Conservation (phyloP, 768 basidiomycete species). For the Tulasnella calospora region DNA sequence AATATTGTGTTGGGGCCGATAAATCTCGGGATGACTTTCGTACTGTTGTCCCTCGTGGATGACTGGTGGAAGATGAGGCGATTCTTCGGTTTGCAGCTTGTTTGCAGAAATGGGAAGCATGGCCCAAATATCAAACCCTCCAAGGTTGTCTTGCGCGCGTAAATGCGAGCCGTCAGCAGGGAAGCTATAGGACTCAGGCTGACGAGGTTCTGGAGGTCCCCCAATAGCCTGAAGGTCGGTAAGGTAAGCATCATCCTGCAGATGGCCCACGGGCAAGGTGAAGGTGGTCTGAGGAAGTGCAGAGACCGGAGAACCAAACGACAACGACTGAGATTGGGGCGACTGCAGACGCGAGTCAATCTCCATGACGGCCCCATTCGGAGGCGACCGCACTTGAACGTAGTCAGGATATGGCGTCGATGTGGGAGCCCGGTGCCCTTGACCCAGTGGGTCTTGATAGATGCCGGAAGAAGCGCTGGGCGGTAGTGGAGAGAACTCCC, state of each 20-base stretch:
- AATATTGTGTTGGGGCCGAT: background rate
- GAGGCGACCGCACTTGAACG: background rate
- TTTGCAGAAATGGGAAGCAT: background rate
- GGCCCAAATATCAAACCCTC: background rate
- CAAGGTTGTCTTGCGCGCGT: background rate
- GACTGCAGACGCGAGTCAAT: background rate
- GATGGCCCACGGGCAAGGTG: background rate
- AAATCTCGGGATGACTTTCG: background rate
- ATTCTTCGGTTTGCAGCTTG: background rate
- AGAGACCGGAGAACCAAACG: background rate
- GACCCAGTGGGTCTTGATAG: background rate
- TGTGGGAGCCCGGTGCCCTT: background rate
- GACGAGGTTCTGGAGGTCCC: background rate
- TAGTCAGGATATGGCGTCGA: background rate
- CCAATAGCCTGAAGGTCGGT: background rate
- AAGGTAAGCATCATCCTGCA: background rate
- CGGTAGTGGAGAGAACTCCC: background rate
- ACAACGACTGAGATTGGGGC: background rate
- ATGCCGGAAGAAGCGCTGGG: background rate
- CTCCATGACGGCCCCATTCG: background rate
- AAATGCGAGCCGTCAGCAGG: background rate
- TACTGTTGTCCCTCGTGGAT: background rate
- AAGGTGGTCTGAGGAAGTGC: background rate
- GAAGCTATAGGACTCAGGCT: background rate
- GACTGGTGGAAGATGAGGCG: no score